phyloP scores from a whole-genome alignment of 208 protist genomes.

The Herpetomonas samuelpessoai region DNA sequence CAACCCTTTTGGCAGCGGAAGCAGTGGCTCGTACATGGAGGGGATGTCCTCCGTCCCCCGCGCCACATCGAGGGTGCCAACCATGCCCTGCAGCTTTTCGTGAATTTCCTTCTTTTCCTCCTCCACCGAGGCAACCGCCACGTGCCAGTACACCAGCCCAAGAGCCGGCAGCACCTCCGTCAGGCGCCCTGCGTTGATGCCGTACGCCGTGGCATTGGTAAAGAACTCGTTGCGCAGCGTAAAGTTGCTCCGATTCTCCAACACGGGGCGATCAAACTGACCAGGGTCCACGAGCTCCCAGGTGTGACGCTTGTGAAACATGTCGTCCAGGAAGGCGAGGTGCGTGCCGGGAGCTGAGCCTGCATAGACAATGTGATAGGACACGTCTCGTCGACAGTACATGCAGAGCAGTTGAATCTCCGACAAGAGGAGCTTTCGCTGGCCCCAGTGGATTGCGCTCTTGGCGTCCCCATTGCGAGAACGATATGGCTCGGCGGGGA shows the following conservation, averaged over 20 bases:
- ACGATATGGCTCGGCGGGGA: conserved; percentile 79
- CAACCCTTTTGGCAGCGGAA: conserved; percentile 59
- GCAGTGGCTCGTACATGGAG: conserved; percentile 80
- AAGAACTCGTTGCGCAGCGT: conserved; percentile 93
- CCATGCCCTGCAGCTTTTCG: conserved; percentile 54
- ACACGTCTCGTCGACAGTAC: conserved; percentile 60
- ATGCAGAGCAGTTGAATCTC: conserved; percentile 94
- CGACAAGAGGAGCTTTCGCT: conserved; percentile 95
- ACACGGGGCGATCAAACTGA: conserved; percentile 75
- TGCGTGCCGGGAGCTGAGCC: conserved; percentile 95
- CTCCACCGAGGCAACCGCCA: conserved; percentile 35
- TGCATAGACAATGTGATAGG: conserved; percentile 94
- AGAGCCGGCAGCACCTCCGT: conserved; percentile 54
- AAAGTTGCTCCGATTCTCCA: conserved; percentile 69
- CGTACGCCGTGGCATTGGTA: conserved; percentile 91
- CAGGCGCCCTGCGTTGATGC: conserved; percentile 80
- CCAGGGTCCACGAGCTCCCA: conserved; percentile 95
- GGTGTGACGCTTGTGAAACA: conserved; percentile 81
- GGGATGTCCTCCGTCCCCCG: conserved; percentile 86
- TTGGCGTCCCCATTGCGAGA: conserved; percentile 85
- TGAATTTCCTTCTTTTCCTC: conserved; percentile 57
- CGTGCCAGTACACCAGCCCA: conserved; percentile 47
- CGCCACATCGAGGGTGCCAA: conserved; percentile 84
- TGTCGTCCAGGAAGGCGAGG: conserved; percentile 83
- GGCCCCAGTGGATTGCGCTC: conserved; percentile 94